These are phyloP conservation scores for Castanea sativa DNA, from an alignment of 306 rosid species.

Conservation along the genomic window DNA sequence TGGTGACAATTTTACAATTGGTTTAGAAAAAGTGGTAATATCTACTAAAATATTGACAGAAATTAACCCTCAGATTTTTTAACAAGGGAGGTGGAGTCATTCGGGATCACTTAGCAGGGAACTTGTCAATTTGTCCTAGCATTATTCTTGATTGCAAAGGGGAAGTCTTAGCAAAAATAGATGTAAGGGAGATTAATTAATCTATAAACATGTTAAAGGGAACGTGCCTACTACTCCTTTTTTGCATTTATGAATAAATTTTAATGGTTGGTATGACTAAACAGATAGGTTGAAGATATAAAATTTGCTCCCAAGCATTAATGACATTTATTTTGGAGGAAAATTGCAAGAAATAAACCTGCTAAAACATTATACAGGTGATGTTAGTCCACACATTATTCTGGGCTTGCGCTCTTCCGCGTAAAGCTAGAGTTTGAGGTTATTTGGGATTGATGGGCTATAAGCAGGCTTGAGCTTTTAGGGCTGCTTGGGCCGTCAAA, in stretches of 20 bases:
- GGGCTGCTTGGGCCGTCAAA: neutral
- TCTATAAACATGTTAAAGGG: neutral
- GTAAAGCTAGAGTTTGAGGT: neutral
- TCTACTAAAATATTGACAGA: neutral
- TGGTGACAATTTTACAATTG: constrained; percentile 1
- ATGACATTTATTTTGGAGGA: neutral
- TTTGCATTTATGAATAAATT: neutral
- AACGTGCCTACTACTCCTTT: neutral
- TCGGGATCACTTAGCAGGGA: constrained; percentile 1
- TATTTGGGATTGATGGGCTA: neutral
- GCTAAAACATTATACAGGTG: neutral
- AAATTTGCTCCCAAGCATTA: neutral
- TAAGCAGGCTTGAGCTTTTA: neutral
- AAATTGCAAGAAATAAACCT: neutral
- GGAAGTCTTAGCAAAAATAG: neutral
- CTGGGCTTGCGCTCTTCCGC: neutral
- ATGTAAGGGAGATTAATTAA: neutral
- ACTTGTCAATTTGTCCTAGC: neutral
- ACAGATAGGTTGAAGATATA: neutral
- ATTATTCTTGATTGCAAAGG: constrained; percentile 1
- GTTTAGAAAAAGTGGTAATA: neutral
- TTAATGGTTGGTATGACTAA: neutral
- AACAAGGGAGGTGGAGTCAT: neutral
- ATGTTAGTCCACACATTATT: neutral
- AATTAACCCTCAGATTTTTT: neutral